Conservation (phyloP, 441 rosid genomes). For the Eutrema salsugineum region DNA sequence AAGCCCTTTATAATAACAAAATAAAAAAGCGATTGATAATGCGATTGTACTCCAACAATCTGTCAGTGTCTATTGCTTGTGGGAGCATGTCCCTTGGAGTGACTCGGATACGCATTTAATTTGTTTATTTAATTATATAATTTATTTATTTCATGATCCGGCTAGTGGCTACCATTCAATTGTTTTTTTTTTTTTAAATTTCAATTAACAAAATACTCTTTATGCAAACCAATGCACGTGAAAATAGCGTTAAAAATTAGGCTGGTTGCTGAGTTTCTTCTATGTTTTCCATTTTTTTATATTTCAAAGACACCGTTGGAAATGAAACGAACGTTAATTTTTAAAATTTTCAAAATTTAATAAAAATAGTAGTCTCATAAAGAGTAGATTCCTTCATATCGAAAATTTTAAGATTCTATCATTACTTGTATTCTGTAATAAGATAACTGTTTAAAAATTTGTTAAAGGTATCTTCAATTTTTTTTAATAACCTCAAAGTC, state of each 20-base stretch:
- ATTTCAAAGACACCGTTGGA: not conserved
- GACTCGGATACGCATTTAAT: constrained; percentile 30
- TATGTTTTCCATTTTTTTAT: not conserved
- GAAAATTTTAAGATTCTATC: not conserved
- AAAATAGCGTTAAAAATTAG: constrained; percentile 19
- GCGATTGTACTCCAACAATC: constrained; percentile 30
- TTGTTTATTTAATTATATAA: constrained; percentile 4
- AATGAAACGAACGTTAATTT: not conserved
- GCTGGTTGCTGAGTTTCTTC: not conserved
- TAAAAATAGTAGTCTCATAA: not conserved
- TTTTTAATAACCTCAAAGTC: too few relatives aligned
- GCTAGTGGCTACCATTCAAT: constrained; percentile 21
- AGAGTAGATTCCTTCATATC: not conserved
- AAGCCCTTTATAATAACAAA: not conserved
- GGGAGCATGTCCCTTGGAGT: constrained; percentile 38
- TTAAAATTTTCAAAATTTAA: not conserved
- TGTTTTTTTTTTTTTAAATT: constrained; percentile 3
- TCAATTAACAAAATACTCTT: not conserved
- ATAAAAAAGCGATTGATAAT: constrained; percentile 18
- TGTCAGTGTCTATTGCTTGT: constrained; percentile 32
- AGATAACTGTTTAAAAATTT: not conserved
- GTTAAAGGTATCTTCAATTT: not conserved
- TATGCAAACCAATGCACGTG: constrained; percentile 29
- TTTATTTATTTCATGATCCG: constrained; percentile 15
- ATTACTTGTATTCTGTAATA: too few relatives aligned